A percentile compares a stretch with the other conserved stretches of the same genome.
Conservation (phyloP, 1,139 yeast species). For the Suhomyces choctaworum region DNA sequence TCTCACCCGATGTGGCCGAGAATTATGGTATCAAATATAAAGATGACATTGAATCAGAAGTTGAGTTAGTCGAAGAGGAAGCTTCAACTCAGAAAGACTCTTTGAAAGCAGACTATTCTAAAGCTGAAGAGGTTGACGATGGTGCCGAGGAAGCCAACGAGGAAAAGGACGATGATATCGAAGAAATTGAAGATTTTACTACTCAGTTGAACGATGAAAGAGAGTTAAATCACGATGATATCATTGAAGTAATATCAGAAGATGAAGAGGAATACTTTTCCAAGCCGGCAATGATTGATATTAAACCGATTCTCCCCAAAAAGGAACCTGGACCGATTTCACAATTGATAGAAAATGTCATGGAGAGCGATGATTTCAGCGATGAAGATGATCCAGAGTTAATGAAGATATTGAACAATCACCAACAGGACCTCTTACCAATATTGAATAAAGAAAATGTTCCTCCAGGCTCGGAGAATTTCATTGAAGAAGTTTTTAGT, state of each 20-base stretch:
- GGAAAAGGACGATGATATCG: conserved; percentile 26
- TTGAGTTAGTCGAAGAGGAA: conserved; percentile 14
- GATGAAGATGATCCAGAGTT: conserved; percentile 42
- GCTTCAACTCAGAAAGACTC: conserved; percentile 11
- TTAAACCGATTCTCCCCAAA: conserved; percentile 5
- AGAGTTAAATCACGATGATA: conserved; percentile 30
- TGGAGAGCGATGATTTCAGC: conserved; percentile 35
- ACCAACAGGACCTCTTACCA: conserved; percentile 12
- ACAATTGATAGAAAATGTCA: conserved; percentile 7
- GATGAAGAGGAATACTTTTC: conserved; percentile 26
- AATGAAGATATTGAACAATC: conserved; percentile 23
- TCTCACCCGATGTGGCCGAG: conserved; percentile 35
- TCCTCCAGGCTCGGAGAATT: conserved; percentile 38
- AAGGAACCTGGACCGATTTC: conserved; percentile 7
- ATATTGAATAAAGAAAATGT: conserved; percentile 15
- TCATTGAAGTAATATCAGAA: conserved; percentile 36
- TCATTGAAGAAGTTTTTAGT: conserved; percentile 57
- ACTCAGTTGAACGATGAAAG: conserved; percentile 48
- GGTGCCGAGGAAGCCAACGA: conserved; percentile 15
- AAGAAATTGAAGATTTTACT: conserved; percentile 34
- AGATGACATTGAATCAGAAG: conserved; percentile 9
- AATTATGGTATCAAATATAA: conserved; percentile 29
- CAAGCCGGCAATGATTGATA: conserved; percentile 1
- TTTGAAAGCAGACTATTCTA: conserved; percentile 1
- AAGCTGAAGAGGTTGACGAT: conserved; percentile 12